Evolutionary conservation across 345 rosid species (phyloP).

Genomic region (Corchorus capsularis): DNA sequence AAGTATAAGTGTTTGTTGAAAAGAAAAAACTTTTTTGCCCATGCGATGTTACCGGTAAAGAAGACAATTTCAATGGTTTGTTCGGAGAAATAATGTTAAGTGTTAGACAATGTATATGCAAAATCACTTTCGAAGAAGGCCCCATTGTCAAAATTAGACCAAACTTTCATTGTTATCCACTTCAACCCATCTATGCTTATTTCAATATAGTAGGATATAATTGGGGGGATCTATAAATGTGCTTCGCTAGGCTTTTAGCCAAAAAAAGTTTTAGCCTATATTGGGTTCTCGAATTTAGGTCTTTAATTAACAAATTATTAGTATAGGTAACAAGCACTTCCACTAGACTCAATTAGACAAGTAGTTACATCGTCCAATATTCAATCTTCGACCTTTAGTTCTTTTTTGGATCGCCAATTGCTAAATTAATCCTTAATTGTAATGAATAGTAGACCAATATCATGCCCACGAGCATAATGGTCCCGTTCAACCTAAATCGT

Average conservation of each 20-base stretch:
- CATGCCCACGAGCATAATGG: no score
- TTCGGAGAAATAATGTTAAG: background rate
- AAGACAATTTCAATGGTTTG: background rate
- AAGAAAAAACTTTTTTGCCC: background rate
- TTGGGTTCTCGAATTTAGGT: no score
- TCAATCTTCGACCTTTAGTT: no score
- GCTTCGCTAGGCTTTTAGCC: background rate
- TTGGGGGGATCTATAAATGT: background rate
- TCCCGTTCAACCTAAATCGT: no score
- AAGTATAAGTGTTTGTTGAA: background rate
- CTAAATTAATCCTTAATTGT: no score
- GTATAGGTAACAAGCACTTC: no score
- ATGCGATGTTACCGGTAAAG: background rate
- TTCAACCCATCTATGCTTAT: background rate
- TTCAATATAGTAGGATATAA: background rate
- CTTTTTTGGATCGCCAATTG: no score
- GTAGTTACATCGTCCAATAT: no score
- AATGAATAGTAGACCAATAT: no score
- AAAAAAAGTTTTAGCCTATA: background rate
- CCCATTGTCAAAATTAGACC: background rate
- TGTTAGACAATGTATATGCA: background rate
- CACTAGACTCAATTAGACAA: no score
- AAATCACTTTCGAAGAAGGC: slow-evolving; percentile 1
- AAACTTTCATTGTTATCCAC: background rate
- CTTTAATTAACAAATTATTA: no score